Evolutionary conservation across 169 alveolate species (phyloP).

Genomic region (Perkinsus chesapeaki): DNA sequence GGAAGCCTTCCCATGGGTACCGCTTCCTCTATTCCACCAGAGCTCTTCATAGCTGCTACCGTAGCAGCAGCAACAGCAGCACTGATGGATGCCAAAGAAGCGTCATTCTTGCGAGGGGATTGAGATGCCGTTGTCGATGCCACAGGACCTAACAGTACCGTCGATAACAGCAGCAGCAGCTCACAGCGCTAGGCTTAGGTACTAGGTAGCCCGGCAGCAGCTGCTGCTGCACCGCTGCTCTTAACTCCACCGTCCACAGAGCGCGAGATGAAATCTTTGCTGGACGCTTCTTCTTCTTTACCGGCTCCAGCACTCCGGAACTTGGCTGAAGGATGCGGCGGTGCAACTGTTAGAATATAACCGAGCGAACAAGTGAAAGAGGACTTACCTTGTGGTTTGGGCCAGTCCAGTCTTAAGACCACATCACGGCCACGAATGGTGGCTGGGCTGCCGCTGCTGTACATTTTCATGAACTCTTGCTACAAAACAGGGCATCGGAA

Average conservation of each 20-base stretch:
- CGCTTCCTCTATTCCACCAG: background rate
- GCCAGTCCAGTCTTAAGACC: background rate
- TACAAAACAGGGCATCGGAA: background rate
- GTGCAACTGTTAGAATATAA: background rate
- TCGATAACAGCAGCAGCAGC: no score
- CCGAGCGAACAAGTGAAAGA: background rate
- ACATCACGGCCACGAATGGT: background rate
- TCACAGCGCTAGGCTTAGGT: background rate
- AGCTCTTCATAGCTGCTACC: background rate
- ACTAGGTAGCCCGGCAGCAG: no score
- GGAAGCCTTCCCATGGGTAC: background rate
- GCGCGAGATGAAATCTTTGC: no score
- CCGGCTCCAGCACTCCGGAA: no score
- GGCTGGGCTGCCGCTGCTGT: background rate
- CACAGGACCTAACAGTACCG: background rate
- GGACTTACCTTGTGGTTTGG: background rate
- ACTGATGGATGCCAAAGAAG: background rate
- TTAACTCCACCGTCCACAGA: no score
- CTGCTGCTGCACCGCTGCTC: no score
- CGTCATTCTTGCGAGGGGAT: background rate
- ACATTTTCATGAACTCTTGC: background rate
- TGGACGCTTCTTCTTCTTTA: no score
- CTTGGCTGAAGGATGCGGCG: background rate
- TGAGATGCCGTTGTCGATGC: background rate
- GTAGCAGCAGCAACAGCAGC: background rate